phyloP scores from a whole-genome alignment of 345 rosid genomes.

The Ricinus communis region DNA sequence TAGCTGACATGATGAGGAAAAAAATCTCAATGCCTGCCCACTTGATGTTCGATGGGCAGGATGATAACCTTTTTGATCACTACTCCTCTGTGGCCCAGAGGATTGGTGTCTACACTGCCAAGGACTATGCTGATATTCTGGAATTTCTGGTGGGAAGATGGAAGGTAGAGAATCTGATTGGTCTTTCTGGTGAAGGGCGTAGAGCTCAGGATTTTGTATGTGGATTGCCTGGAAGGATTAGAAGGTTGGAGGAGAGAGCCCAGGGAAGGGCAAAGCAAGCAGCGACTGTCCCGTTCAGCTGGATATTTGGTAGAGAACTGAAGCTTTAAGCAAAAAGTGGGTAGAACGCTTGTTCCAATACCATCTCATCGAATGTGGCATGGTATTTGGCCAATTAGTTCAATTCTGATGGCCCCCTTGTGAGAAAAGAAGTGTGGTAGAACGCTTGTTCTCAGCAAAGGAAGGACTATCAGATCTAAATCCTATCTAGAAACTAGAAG shows the following conservation, averaged over 20 bases:
- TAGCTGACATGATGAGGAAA: constrained; percentile 45
- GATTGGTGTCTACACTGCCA: constrained; percentile 34
- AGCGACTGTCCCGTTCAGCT: constrained; percentile 26
- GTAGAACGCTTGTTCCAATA: neutral
- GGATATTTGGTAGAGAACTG: constrained; percentile 26
- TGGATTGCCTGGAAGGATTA: constrained; percentile 27
- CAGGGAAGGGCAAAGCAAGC: constrained; percentile 25
- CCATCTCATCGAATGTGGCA: neutral
- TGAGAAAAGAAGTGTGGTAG: neutral
- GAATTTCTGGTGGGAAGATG: constrained; percentile 36
- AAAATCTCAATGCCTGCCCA: constrained; percentile 38
- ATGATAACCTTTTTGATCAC: constrained; percentile 31
- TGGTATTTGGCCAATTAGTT: neutral
- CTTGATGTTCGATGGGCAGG: constrained; percentile 39
- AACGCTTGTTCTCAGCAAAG: too few species aligned
- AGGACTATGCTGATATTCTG: constrained; percentile 33
- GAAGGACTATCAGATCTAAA: too few species aligned
- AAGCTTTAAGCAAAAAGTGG: constrained; percentile 7
- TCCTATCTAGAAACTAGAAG: too few species aligned
- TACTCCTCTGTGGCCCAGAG: constrained; percentile 32
- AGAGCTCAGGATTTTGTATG: constrained; percentile 39
- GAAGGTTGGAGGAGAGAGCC: constrained; percentile 36
- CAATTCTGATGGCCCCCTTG: neutral
- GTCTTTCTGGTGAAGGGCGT: constrained; percentile 32
- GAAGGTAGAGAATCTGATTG: constrained; percentile 28